phyloP scores from a whole-genome alignment of 805 yeast species.

The Candida takata region DNA sequence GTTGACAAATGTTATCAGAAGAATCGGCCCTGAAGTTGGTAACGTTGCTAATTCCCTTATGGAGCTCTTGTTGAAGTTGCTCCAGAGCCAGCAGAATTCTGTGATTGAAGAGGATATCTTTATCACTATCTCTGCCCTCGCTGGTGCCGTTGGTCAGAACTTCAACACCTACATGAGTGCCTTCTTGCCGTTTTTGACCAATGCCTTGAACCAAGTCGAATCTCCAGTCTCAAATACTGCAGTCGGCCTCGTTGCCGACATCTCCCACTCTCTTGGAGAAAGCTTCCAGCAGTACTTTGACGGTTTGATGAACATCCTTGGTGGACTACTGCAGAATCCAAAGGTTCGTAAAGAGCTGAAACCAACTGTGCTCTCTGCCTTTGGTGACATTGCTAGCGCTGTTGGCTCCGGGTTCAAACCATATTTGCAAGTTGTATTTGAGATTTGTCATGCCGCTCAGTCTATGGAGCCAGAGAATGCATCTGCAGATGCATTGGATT shows the following conservation, averaged over 20 bases:
- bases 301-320: slow-evolving; percentile 77
- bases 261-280: slow-evolving; percentile 79
- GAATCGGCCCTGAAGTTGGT: slow-evolving; percentile 59
- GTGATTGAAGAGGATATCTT: slow-evolving; percentile 91
- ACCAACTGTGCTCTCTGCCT: slow-evolving; percentile 84
- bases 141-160: slow-evolving; percentile 65
- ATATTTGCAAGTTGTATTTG: slow-evolving; percentile 74
- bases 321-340: slow-evolving; percentile 59
- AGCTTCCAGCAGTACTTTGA: slow-evolving; percentile 67
- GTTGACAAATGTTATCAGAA: slow-evolving; percentile 35
- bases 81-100: slow-evolving; percentile 54
- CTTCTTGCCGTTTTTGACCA: slow-evolving; percentile 75
- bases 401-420: slow-evolving; percentile 72
- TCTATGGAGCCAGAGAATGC: slow-evolving; percentile 56
- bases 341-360: slow-evolving; percentile 73
- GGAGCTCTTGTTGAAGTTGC: slow-evolving; percentile 70
- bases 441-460: slow-evolving; percentile 64
- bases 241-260: slow-evolving; percentile 91
- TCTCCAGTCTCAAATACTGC: slow-evolving; percentile 83
- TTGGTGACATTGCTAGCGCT: slow-evolving; percentile 92
- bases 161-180: slow-evolving; percentile 74
- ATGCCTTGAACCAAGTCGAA: slow-evolving; percentile 76
- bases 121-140: slow-evolving; percentile 85
- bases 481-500: slow-evolving; percentile 71
- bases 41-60: slow-evolving; percentile 77